Evolutionary conservation across 495 filamentous ascomycete genomes (phyloP).

Genomic region (Podospora conica): DNA sequence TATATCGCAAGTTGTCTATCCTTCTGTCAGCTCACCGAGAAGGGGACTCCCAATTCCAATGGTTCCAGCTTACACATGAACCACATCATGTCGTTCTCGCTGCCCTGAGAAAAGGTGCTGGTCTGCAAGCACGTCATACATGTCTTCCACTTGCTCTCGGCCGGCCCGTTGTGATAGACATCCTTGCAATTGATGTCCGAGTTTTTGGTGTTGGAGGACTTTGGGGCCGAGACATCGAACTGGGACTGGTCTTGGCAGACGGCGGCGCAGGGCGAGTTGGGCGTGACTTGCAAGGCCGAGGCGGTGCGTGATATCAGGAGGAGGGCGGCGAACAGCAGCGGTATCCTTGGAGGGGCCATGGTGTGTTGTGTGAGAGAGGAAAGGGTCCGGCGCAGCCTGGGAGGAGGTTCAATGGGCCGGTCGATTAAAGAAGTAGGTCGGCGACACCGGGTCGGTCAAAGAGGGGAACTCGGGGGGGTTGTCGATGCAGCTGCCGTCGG

Average conservation of each 20-base stretch:
- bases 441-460: constrained; percentile 9
- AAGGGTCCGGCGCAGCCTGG: constrained; percentile 20
- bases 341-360: constrained; percentile 16
- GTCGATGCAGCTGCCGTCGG: background rate
- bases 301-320: constrained; percentile 21
- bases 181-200: constrained; percentile 45
- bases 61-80: constrained; percentile 42
- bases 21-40: constrained; percentile 11
- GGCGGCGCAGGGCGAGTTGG: constrained; percentile 46
- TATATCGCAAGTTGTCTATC: constrained; percentile 43
- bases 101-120: constrained; percentile 38
- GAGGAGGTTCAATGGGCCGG: constrained; percentile 5
- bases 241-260: constrained; percentile 36
- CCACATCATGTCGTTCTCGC: constrained; percentile 46
- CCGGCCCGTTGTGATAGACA: constrained; percentile 27
- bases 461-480: background rate
- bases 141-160: constrained; percentile 40
- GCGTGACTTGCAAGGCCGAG: constrained; percentile 41
- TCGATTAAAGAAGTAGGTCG: constrained; percentile 6
- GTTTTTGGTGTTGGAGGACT: constrained; percentile 37
- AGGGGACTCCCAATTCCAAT: background rate
- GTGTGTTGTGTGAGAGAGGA: constrained; percentile 2
- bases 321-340: constrained; percentile 13
- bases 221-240: constrained; percentile 39
- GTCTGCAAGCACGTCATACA: constrained; percentile 48